Percentiles rank a stretch among this genome's conserved stretches.
These are phyloP conservation scores for Apophysomyces variabilis DNA, from an alignment of 371 early-diverging fungal species.

Conservation along the genomic window DNA sequence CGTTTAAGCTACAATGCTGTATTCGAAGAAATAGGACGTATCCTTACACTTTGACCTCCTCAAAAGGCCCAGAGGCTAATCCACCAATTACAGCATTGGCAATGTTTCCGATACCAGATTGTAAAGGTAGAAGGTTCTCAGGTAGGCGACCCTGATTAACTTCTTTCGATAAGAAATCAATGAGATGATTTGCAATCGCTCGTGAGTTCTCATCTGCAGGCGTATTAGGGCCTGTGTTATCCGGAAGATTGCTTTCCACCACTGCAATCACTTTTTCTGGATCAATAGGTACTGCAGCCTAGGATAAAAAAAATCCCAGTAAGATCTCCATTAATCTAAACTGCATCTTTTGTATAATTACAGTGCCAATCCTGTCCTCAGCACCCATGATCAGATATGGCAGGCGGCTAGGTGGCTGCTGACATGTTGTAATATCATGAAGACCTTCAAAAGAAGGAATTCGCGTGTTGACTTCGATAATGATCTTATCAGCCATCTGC, in stretches of 20 bases:
- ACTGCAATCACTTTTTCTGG: conserved; percentile 31
- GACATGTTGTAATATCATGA: conserved; percentile 30
- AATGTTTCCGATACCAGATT: conserved; percentile 37
- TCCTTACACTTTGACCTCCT: conserved; percentile 33
- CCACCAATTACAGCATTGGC: conserved; percentile 39
- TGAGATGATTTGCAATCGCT: conserved; percentile 27
- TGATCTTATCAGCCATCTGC: conserved; percentile 29
- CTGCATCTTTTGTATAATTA: neutral
- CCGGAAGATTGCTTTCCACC: conserved; percentile 26
- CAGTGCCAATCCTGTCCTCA: conserved; percentile 33
- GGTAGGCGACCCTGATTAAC: conserved; percentile 30
- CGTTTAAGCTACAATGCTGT: neutral
- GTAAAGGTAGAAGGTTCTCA: conserved; percentile 25
- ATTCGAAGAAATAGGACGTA: neutral
- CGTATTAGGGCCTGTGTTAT: conserved; percentile 24
- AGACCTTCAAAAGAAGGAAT: conserved; percentile 37
- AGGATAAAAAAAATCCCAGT: neutral
- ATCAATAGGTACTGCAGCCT: conserved; percentile 31
- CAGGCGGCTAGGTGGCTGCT: conserved; percentile 26
- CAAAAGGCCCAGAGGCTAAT: conserved; percentile 30
- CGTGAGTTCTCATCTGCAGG: conserved; percentile 22
- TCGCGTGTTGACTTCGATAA: conserved; percentile 34
- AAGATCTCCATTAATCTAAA: neutral
- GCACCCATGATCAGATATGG: conserved; percentile 32
- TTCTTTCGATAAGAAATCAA: conserved; percentile 35